These are phyloP conservation scores for Leccinum aurantiacum DNA, from an alignment of 768 basidiomycete genomes.

Conservation along the genomic window DNA sequence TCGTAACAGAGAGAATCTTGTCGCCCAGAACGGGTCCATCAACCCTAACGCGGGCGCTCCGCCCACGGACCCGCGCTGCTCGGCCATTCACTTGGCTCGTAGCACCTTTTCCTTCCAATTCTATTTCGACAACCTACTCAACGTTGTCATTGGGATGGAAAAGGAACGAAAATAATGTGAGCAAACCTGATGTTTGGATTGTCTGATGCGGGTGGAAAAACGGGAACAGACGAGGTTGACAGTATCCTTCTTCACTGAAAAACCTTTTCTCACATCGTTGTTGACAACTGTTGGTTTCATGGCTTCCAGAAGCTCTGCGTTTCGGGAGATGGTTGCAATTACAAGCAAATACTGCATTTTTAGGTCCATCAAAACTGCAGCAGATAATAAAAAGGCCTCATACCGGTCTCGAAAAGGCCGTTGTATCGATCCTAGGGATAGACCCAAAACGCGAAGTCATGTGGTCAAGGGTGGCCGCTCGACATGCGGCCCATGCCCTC, in stretches of 20 bases:
- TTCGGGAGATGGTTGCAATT: slow-evolving; percentile 46
- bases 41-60: slow-evolving; percentile 35
- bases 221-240: slow-evolving; percentile 40
- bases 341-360: slow-evolving; percentile 40
- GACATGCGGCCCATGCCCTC: slow-evolving; percentile 47
- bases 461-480: slow-evolving; percentile 29
- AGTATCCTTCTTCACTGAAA: slow-evolving; percentile 27
- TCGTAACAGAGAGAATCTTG: slow-evolving; percentile 38
- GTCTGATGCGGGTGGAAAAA: slow-evolving; percentile 44
- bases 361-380: background rate
- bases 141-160: background rate
- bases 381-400: background rate
- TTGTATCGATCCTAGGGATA: slow-evolving; percentile 23
- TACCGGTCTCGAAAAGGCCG: slow-evolving; percentile 34
- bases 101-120: slow-evolving; percentile 5
- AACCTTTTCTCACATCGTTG: slow-evolving; percentile 40
- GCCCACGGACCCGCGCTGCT: slow-evolving; percentile 34
- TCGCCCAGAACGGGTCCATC: slow-evolving; percentile 17
- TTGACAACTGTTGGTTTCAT: slow-evolving; percentile 44
- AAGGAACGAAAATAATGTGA: background rate
- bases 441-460: slow-evolving; percentile 19
- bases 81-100: slow-evolving; percentile 18
- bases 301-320: slow-evolving; percentile 46
- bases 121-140: slow-evolving; percentile 21
- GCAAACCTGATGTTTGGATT: slow-evolving; percentile 41